These are phyloP conservation scores for Cephalotrichum gorgonifer DNA, from an alignment of 2,329 filamentous ascomycete genomes.

Conservation along the genomic window DNA sequence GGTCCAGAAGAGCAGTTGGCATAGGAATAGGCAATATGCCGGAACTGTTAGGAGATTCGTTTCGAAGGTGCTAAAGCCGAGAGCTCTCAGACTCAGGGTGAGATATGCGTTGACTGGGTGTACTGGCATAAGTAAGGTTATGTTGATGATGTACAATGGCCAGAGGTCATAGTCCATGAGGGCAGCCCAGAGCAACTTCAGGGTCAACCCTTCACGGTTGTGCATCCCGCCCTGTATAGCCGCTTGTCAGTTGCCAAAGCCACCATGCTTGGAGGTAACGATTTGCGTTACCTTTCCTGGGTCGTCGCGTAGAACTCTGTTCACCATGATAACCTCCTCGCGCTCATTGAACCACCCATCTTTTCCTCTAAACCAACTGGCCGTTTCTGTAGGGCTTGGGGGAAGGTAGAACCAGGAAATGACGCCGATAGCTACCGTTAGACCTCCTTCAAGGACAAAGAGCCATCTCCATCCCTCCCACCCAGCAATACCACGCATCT, in stretches of 20 bases:
- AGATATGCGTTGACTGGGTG: constrained; percentile 37
- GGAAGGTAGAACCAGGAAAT: constrained; percentile 46
- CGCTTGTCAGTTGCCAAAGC: too few relatives aligned
- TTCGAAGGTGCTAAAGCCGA: constrained; percentile 41
- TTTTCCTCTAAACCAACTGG: constrained; percentile 40
- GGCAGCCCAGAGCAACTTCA: constrained; percentile 36
- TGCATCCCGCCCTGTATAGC: constrained; percentile 39
- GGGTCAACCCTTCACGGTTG: constrained; percentile 45
- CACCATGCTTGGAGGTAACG: too few relatives aligned
- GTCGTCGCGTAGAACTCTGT: constrained; percentile 47
- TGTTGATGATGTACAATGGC: constrained; percentile 41
- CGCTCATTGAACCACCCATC: constrained; percentile 50
- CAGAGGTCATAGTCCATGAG: constrained; percentile 48
- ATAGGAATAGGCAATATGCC: constrained; percentile 17
- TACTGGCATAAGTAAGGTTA: constrained; percentile 35
- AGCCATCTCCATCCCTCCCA: constrained; percentile 34
- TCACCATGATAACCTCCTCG: constrained; percentile 51
- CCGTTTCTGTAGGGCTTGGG: constrained; percentile 36
- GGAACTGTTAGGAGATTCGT: constrained; percentile 48
- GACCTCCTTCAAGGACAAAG: constrained; percentile 41
- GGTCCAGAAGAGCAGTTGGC: constrained; percentile 35
- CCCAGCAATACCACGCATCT: constrained; percentile 24
- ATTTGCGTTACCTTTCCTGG: constrained; percentile 36
- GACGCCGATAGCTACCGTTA: constrained; percentile 37
- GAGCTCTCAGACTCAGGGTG: constrained; percentile 37